Base-by-base conservation (phyloP, 768 basidiomycete species). In the Amanita phalloides region DNA sequence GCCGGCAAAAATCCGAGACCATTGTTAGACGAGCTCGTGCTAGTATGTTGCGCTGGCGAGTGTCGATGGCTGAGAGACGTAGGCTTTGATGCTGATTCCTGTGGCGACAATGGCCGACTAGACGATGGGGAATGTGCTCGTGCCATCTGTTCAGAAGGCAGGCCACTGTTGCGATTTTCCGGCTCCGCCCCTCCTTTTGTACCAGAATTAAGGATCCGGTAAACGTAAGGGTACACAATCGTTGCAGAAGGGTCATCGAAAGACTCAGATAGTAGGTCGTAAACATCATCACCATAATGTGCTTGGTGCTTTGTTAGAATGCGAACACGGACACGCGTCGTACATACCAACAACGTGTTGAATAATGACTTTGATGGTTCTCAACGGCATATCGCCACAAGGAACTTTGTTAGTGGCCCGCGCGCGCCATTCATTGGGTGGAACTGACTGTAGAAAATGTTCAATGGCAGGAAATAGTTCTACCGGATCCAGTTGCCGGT, bases 201-300 rank as follows among this genome's bases (percentile, higher is more conserved):
- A 47, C 68, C 74, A 2, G 89, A 81, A 61, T 93, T 93, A 25
- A 94, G 72, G 53, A 94, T 92, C 32, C 91, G 81, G 64, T 90
- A 92, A 39, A 96, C 91, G 59, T 95, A 96, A 28, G 91, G 90
- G 63, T 95, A 95, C 17, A 95, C 92, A 56, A 94, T 94, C 6
- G 90, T 92, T n/a, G 89, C 90, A 5, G 92, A 94, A n/a, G 92
- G 88, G 63, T 93, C 90, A 57, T 95, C 94, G 60, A 98, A 96
- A 8, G 93, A 84, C 38, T 79, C 79, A 1, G 90, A 87, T 30
- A 99, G 78, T 43, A 94, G 68, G 61, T 97, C 93, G 59, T 97
- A 97, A 0, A 94, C 84, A 49, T 87, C 85, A 54, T 90, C 90
- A 23, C 85, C 89, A 61, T 89, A 85, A 59, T 90, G 85, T 33